Evolutionary conservation across 1,139 yeast genomes (phyloP).

Genomic region (Taphrina wiesneri): DNA sequence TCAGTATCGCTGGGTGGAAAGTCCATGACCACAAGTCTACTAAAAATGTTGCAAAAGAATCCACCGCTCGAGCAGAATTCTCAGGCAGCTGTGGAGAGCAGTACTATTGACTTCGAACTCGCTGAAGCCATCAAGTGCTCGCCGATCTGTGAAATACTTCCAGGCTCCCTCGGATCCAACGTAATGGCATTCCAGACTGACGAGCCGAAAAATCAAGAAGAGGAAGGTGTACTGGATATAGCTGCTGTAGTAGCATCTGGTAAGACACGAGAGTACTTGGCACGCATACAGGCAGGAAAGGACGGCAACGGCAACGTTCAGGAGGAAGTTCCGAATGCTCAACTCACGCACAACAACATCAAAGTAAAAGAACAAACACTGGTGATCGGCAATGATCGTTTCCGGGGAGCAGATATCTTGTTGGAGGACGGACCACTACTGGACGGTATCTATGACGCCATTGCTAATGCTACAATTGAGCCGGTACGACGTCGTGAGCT

Average conservation of each 20-base stretch:
- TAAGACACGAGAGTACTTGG: slow-evolving; percentile 64
- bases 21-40: slow-evolving; percentile 58
- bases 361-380: slow-evolving; percentile 52
- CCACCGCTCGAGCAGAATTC: slow-evolving; percentile 34
- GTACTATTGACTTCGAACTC: slow-evolving; percentile 44
- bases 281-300: slow-evolving; percentile 56
- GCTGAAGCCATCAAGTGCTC: slow-evolving; percentile 71
- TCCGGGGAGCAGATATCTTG: slow-evolving; percentile 66
- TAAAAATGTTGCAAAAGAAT: slow-evolving; percentile 50
- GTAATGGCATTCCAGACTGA: slow-evolving; percentile 42
- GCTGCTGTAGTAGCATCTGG: slow-evolving; percentile 85
- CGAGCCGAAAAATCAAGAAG: slow-evolving; percentile 47
- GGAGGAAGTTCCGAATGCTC: slow-evolving; percentile 46
- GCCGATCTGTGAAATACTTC: slow-evolving; percentile 72
- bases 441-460: slow-evolving; percentile 33
- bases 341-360: slow-evolving; percentile 45
- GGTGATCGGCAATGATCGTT: slow-evolving; percentile 80
- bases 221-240: slow-evolving; percentile 79
- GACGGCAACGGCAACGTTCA: slow-evolving; percentile 45
- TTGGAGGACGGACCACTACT: slow-evolving; percentile 52
- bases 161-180: slow-evolving; percentile 40
- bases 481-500: slow-evolving; percentile 67
- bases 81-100: slow-evolving; percentile 57
- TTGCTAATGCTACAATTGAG: slow-evolving; percentile 28
- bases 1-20: slow-evolving; percentile 56